These are phyloP conservation scores for Solanum neorickii DNA, from an alignment of 257 asterid genomes.

Conservation along the genomic window DNA sequence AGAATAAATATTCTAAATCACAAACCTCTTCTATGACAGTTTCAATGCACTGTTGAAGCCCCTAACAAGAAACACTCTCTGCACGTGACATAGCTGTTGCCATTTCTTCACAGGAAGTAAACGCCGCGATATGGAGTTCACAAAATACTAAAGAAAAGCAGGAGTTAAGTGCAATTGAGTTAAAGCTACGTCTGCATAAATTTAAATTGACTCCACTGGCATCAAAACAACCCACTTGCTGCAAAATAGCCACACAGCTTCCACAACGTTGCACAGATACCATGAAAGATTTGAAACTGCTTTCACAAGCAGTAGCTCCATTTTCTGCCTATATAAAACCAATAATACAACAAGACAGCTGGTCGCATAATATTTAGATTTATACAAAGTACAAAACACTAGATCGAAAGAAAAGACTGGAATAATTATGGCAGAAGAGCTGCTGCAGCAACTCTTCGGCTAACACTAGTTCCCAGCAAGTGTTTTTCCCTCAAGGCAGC, in stretches of 20 bases:
- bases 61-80: constrained; percentile 93
- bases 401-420: background rate
- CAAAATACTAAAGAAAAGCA: constrained; percentile 56
- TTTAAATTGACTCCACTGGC: background rate
- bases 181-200: background rate
- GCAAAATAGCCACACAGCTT: constrained; percentile 97
- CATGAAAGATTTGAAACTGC: constrained; percentile 94
- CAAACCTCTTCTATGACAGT: constrained; percentile 98
- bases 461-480: constrained; percentile 74
- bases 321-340: constrained; percentile 72
- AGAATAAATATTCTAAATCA: background rate
- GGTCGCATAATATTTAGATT: background rate
- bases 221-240: constrained; percentile 56
- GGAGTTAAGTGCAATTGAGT: background rate
- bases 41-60: constrained; percentile 96
- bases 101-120: constrained; percentile 95
- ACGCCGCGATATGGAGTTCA: constrained; percentile 85
- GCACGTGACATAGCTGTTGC: constrained; percentile 92
- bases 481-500: constrained; percentile 88
- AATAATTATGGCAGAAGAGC: constrained; percentile 13
- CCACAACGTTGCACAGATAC: constrained; percentile 96
- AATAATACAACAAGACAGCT: constrained; percentile 2
- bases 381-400: background rate
- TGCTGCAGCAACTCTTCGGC: constrained; percentile 96
- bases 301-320: constrained; percentile 99